A percentile compares a stretch with the other conserved stretches of the same genome.
phyloP scores from a whole-genome alignment of 2,329 filamentous ascomycete species.

The Penicillium nordicum region DNA sequence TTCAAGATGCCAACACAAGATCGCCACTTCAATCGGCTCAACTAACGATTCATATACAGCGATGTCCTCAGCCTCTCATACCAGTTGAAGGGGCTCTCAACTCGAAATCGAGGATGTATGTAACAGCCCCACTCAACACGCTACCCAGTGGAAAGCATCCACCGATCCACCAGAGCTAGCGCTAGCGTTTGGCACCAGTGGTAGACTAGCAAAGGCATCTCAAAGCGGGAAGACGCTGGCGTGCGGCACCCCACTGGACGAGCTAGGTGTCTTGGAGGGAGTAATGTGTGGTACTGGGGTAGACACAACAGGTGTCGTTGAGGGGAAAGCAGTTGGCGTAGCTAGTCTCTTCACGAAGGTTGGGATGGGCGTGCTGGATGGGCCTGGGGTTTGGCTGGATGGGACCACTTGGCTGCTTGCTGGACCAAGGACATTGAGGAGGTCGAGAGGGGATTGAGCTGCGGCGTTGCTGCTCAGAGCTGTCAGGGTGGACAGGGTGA shows the following conservation, averaged over 20 bases:
- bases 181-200: neutral
- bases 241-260: no score
- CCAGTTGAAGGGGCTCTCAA: neutral
- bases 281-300: neutral
- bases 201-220: no score
- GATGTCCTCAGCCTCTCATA: neutral
- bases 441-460: neutral
- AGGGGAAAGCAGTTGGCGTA: neutral
- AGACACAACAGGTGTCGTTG: neutral
- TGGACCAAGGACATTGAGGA: neutral
- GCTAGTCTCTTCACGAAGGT: neutral
- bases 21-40: neutral
- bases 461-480: neutral
- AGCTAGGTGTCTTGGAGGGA: no score
- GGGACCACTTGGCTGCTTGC: neutral
- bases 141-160: neutral
- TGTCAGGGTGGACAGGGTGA: neutral
- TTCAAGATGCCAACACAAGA: neutral
- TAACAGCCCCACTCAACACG: neutral
- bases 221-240: no score
- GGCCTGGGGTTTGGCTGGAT: no score
- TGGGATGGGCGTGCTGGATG: neutral
- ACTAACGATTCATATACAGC: neutral
- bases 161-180: neutral
- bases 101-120: neutral